Evolutionary conservation across 2,329 filamentous ascomycete species (phyloP), one percentile per base, ranked within the genome.

Genomic region (Dissoconium aciculare): DNA sequence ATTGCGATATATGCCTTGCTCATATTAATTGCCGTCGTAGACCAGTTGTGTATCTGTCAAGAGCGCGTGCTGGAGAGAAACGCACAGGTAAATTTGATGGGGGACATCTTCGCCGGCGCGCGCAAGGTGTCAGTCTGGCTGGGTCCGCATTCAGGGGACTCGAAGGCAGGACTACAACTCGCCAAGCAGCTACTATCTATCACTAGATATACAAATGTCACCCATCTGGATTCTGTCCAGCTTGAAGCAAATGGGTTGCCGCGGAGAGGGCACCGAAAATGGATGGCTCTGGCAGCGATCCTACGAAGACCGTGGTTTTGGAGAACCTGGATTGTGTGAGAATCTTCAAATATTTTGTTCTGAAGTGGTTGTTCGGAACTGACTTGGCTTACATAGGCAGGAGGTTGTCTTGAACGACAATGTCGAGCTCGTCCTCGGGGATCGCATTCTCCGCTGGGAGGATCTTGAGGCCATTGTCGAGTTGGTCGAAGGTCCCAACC

Each of bases 11-110:
- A n/a, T n/a, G n/a, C n/a, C n/a, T n/a, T n/a, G n/a, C n/a, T n/a
- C n/a, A n/a, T n/a, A n/a, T n/a, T n/a, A n/a, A n/a, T n/a, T n/a
- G n/a, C n/a, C n/a, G n/a, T n/a, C n/a, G n/a, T n/a, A n/a, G 49
- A 52, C 32, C 45, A 46, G 32, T 42, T 51, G 27, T 52, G 48
- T 21, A 50, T 51, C 23, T 46, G 44, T 28, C 49, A 51, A 31
- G 41, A 46, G 4, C 37, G 44, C 4, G 19, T 41, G 9, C 36
- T 34, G 9, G 50, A 53, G 35, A 40, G 45, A 5, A 48, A 46
- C 27, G 36, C 43, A n/a, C 49, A 52, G 19, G 50, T 52, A 5
- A 32, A 40, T 15, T 38, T 49, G 38, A 51, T 52, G 49, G 43
- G 49, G 8, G 33, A 49, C 3, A 51, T 52, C 31, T 53, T 50